Conservation (phyloP, 768 basidiomycete species). For the Boletus bicolor region DNA sequence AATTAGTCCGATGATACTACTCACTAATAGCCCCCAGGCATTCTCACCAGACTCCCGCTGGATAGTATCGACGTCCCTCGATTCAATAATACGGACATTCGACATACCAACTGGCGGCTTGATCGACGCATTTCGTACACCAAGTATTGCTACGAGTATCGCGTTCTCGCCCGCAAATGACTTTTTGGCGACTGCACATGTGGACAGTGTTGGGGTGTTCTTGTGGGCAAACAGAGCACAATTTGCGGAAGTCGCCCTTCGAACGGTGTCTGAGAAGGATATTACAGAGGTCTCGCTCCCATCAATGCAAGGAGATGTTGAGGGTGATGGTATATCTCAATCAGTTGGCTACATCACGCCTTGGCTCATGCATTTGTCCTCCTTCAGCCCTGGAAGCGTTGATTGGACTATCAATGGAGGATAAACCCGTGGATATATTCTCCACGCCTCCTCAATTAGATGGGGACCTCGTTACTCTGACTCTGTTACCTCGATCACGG, state of each 20-base stretch:
- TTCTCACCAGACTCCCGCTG: slow-evolving; percentile 96
- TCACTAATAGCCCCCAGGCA: slow-evolving; percentile 46
- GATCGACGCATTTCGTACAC: slow-evolving; percentile 88
- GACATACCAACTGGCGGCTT: slow-evolving; percentile 91
- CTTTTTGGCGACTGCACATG: slow-evolving; percentile 92
- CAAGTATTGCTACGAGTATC: slow-evolving; percentile 84
- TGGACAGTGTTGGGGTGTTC: slow-evolving; percentile 91
- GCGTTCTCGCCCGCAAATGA: slow-evolving; percentile 94
- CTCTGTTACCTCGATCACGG: slow-evolving; percentile 83
- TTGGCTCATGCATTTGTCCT: slow-evolving; percentile 7
- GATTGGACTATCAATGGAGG: slow-evolving; percentile 57
- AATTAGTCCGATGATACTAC: background rate
- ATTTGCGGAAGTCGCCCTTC: slow-evolving; percentile 80
- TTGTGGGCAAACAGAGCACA: slow-evolving; percentile 99
- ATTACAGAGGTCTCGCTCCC: slow-evolving; percentile 70
- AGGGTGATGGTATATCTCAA: slow-evolving; percentile 68
- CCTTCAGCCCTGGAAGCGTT: slow-evolving; percentile 66
- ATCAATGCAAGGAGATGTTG: slow-evolving; percentile 75
- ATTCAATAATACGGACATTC: slow-evolving; percentile 91
- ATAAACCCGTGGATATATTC: slow-evolving; percentile 65
- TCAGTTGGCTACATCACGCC: background rate
- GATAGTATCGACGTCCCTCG: slow-evolving; percentile 85
- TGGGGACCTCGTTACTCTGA: slow-evolving; percentile 89
- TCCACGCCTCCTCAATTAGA: slow-evolving; percentile 86
- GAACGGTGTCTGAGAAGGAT: slow-evolving; percentile 74